These are phyloP conservation scores for Xylaria sp. DNA, from an alignment of 2,329 filamentous ascomycete genomes.

Conservation along the genomic window DNA sequence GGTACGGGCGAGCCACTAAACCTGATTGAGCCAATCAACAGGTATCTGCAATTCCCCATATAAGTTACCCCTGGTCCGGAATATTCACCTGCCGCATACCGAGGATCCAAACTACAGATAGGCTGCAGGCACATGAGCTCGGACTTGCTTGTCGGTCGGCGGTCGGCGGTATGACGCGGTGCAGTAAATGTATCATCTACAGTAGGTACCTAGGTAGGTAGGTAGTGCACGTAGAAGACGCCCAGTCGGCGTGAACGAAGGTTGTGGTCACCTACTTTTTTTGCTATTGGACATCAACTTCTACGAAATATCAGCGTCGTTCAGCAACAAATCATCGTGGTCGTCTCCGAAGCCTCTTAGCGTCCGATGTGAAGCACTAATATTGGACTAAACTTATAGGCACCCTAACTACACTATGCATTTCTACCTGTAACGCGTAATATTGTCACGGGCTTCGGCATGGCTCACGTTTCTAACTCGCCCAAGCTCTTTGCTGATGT, in stretches of 20 bases:
- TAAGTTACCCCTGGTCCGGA: constrained; percentile 10
- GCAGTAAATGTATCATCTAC: too few species aligned
- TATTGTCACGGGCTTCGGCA: background rate
- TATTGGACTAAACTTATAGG: background rate
- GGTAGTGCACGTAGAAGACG: background rate
- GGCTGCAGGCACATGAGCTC: background rate
- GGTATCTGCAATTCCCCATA: background rate
- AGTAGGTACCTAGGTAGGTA: too few species aligned
- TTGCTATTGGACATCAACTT: background rate
- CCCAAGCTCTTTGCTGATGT: constrained; percentile 24
- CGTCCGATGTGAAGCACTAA: constrained; percentile 2
- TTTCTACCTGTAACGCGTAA: background rate
- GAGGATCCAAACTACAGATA: background rate
- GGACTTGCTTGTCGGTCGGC: background rate
- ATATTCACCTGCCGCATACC: constrained; percentile 32
- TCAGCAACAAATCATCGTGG: constrained; percentile 19
- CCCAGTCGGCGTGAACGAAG: background rate
- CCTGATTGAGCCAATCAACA: constrained; percentile 19
- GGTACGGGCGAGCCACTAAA: background rate
- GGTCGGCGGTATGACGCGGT: background rate
- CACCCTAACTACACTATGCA: background rate
- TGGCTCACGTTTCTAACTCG: constrained; percentile 2
- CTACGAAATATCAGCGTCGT: constrained; percentile 1
- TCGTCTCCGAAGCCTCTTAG: constrained; percentile 7
- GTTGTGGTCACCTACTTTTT: background rate